Conservation (phyloP, 345 rosid genomes). For the Corymbia maculata region DNA sequence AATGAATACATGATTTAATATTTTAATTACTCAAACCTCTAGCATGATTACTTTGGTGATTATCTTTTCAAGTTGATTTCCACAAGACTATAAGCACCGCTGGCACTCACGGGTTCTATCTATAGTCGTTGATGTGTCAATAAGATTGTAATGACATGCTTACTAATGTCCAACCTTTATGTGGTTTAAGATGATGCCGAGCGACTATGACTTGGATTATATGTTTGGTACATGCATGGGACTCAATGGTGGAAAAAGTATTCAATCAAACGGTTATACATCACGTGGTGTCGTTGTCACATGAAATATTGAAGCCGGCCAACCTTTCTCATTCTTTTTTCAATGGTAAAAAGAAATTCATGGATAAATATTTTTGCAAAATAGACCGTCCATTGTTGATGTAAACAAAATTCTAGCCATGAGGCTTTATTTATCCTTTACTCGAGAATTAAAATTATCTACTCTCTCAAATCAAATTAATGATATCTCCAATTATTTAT, state of each 20-base stretch:
- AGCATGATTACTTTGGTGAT: neutral
- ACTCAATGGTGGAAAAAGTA: neutral
- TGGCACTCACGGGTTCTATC: neutral
- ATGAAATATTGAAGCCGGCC: neutral
- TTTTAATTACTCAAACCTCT: too few species aligned
- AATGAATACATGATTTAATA: rapidly evolving
- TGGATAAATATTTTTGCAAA: neutral
- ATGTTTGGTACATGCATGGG: neutral
- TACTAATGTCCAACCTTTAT: neutral
- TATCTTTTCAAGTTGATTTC: neutral
- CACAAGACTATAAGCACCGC: neutral
- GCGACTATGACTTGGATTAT: neutral
- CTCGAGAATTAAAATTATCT: neutral
- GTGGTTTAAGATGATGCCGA: neutral
- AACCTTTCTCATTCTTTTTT: neutral
- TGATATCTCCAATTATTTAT: rapidly evolving
- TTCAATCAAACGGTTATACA: neutral
- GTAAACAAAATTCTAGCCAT: too few species aligned
- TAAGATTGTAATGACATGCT: neutral
- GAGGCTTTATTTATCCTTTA: neutral
- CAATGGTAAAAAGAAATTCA: neutral
- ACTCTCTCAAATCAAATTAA: neutral
- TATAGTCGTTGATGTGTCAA: rapidly evolving
- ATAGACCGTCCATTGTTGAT: neutral
- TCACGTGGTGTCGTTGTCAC: rapidly evolving